A percentile compares a stretch with the other conserved stretches of the same genome.
These are phyloP conservation scores for Yamadazyma kitorensis DNA, from an alignment of 805 yeast species.

Conservation along the genomic window DNA sequence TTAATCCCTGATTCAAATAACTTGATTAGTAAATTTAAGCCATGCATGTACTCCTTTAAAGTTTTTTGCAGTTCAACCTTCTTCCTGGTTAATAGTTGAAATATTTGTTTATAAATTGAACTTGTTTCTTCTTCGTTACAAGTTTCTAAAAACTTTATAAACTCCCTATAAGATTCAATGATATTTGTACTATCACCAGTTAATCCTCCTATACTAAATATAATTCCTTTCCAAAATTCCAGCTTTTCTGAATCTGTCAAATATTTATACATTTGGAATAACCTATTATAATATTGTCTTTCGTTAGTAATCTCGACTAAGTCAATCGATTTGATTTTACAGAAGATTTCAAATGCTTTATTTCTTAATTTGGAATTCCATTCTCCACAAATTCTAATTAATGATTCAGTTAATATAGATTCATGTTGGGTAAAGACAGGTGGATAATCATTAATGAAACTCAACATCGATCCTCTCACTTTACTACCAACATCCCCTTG, in stretches of 20 bases:
- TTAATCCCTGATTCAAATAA: conserved; percentile 37
- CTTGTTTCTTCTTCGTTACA: conserved; percentile 4
- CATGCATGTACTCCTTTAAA: conserved; percentile 21
- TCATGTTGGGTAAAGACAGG: conserved; percentile 1
- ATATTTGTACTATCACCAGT: conserved; percentile 48
- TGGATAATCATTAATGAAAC: conserved; percentile 31
- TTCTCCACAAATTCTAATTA: conserved; percentile 63
- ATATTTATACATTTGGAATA: conserved; percentile 5
- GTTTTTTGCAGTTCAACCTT: conserved; percentile 7
- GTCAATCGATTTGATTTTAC: conserved; percentile 20
- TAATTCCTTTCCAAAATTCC: conserved; percentile 55
- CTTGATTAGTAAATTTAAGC: conserved; percentile 30
- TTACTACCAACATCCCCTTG: conserved; percentile 93
- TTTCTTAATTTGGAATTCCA: conserved; percentile 53
- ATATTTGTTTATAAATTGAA: conserved; percentile 13
- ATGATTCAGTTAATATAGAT: conserved; percentile 12
- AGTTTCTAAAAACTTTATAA: conserved; percentile 18
- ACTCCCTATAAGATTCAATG: conserved; percentile 36
- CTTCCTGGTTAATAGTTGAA: conserved; percentile 18
- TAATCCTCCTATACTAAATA: conserved; percentile 54
- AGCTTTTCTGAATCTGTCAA: neutral
- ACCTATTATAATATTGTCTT: conserved; percentile 3
- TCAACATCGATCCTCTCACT: conserved; percentile 53
- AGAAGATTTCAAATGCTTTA: conserved; percentile 36
- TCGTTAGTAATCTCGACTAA: neutral